Conservation (phyloP, 148 eudicot genomes). For the Amaranthus cruentus region DNA sequence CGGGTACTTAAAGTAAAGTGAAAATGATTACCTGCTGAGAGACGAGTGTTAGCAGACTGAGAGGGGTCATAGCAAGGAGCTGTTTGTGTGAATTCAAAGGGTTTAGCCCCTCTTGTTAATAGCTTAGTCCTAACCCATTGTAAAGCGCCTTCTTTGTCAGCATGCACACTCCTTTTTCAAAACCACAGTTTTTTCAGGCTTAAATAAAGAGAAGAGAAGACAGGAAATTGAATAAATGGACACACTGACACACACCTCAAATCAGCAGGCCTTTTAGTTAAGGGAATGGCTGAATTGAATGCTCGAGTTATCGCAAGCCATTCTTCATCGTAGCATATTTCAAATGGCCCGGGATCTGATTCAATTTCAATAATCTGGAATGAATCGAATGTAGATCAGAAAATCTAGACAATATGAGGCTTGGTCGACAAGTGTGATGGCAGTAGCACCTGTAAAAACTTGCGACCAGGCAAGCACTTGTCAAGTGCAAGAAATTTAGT, state of each 20-base stretch:
- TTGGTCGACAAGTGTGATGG: slow-evolving; percentile 12
- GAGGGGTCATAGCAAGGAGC: slow-evolving; percentile 61
- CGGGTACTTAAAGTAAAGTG: too few relatives aligned
- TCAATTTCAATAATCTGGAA: slow-evolving; percentile 68
- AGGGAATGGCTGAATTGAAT: slow-evolving; percentile 55
- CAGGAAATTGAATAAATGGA: background rate
- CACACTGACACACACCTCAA: slow-evolving; percentile 44
- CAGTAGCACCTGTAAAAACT: slow-evolving; percentile 79
- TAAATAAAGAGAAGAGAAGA: slow-evolving; percentile 1
- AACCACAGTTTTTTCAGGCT: background rate
- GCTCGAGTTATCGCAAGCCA: slow-evolving; percentile 88
- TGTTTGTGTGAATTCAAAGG: slow-evolving; percentile 64
- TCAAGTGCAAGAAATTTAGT: slow-evolving; percentile 99
- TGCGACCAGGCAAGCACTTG: slow-evolving; percentile 80
- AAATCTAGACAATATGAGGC: background rate
- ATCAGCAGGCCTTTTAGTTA: slow-evolving; percentile 42
- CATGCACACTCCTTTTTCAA: slow-evolving; percentile 40
- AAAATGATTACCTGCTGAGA: slow-evolving; percentile 41
- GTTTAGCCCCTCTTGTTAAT: slow-evolving; percentile 53
- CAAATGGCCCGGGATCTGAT: slow-evolving; percentile 82
- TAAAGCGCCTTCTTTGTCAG: slow-evolving; percentile 55
- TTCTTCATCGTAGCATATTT: slow-evolving; percentile 88
- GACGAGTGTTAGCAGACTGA: slow-evolving; percentile 32
- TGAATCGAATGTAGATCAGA: slow-evolving; percentile 11
- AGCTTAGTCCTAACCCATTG: slow-evolving; percentile 64